Evolutionary conservation across 768 basidiomycete species (phyloP).

Genomic region (Porphyrellus cyaneotinctus): DNA sequence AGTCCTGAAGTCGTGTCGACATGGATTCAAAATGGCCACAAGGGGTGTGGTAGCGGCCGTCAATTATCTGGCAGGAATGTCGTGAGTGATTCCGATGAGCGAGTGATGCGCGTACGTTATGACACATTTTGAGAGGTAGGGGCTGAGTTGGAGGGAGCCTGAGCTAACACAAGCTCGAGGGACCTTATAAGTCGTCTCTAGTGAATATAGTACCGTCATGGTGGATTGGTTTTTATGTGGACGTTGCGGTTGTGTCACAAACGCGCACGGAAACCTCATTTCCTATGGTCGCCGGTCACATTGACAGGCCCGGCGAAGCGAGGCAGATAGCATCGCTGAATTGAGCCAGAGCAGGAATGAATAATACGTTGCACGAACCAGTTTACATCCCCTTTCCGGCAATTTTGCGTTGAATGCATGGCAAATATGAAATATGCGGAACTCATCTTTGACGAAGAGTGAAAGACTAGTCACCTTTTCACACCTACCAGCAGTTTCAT

Average conservation of each 20-base stretch:
- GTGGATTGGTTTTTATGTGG: conserved; percentile 29
- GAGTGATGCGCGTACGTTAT: conserved; percentile 52
- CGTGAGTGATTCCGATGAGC: neutral
- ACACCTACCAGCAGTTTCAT: neutral
- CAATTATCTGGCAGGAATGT: conserved; percentile 52
- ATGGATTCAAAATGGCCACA: conserved; percentile 74
- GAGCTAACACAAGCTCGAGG: conserved; percentile 14
- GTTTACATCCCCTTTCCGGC: conserved; percentile 7
- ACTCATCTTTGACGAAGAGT: conserved; percentile 4
- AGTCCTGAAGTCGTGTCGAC: conserved; percentile 67
- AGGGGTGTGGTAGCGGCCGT: conserved; percentile 65
- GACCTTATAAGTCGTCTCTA: conserved; percentile 16
- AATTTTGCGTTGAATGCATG: conserved; percentile 10
- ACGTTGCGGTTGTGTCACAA: conserved; percentile 30
- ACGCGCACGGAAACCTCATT: conserved; percentile 40
- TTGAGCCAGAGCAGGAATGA: conserved; percentile 16
- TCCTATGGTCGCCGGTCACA: conserved; percentile 30
- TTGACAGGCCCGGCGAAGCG: conserved; percentile 33
- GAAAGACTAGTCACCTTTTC: neutral
- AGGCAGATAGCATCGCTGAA: conserved; percentile 31
- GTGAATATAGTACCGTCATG: conserved; percentile 13
- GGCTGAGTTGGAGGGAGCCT: conserved; percentile 16
- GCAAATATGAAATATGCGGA: conserved; percentile 12
- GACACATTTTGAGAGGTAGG: conserved; percentile 50
- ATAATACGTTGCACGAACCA: conserved; percentile 21